Evolutionary conservation across 1,284 basidiomycete species (phyloP).

Genomic region (Nidula niveotomentosa): DNA sequence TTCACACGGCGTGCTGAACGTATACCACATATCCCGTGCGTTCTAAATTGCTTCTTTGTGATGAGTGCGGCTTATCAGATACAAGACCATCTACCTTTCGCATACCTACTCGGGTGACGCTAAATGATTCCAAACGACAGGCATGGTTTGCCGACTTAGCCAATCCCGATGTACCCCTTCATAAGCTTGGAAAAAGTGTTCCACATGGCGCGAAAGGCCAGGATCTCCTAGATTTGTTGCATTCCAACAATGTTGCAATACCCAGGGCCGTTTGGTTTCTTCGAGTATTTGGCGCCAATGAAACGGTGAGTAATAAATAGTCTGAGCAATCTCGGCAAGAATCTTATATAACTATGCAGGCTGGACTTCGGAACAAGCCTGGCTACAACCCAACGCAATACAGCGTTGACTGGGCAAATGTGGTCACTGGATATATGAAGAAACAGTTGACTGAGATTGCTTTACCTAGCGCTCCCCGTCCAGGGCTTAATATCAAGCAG

Average conservation of each 20-base stretch:
- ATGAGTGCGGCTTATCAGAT: slow-evolving; percentile 2
- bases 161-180: slow-evolving; percentile 84
- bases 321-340: too few species aligned
- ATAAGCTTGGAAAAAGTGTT: slow-evolving; percentile 87
- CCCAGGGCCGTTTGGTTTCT: slow-evolving; percentile 95
- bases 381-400: slow-evolving; percentile 81
- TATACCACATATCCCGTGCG: slow-evolving; percentile 62
- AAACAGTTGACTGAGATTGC: slow-evolving; percentile 87
- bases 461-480: slow-evolving; percentile 75
- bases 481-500: slow-evolving; percentile 75
- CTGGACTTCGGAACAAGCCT: slow-evolving; percentile 73
- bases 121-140: slow-evolving; percentile 87
- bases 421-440: slow-evolving; percentile 86
- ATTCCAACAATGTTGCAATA: slow-evolving; percentile 80
- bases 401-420: slow-evolving; percentile 87
- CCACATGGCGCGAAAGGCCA: slow-evolving; percentile 94
- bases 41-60: slow-evolving; percentile 8
- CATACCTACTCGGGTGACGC: slow-evolving; percentile 85
- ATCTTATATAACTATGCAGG: slow-evolving; percentile 30
- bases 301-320: slow-evolving; percentile 57
- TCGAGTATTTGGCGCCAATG: slow-evolving; percentile 92
- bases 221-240: slow-evolving; percentile 88
- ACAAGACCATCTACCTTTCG: slow-evolving; percentile 75
- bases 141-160: slow-evolving; percentile 93
- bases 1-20: slow-evolving; percentile 63